Conservation (phyloP, 176 grass and related monocot species). For the Aegilops longissima region DNA sequence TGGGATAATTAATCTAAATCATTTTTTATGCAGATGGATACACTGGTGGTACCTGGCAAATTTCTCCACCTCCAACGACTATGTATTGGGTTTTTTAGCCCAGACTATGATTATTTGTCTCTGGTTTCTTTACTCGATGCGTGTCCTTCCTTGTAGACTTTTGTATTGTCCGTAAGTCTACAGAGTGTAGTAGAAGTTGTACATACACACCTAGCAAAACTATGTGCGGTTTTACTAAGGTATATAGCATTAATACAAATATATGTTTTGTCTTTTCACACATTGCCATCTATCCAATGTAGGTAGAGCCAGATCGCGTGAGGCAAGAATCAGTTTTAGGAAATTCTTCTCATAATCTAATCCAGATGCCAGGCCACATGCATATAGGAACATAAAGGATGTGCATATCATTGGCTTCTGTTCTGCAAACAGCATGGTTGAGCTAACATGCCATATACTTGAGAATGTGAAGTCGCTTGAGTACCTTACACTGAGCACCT, state of each 20-base stretch:
- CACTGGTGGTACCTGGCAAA: background rate
- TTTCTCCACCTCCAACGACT: background rate
- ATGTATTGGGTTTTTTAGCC: background rate
- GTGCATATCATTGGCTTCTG: background rate
- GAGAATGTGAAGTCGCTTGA: background rate
- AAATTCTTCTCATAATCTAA: background rate
- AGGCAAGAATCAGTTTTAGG: background rate
- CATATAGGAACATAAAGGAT: background rate
- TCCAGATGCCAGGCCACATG: background rate
- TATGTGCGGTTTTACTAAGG: too few species aligned
- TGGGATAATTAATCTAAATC: background rate
- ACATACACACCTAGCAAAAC: too few species aligned
- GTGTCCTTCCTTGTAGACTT: background rate
- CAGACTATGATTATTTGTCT: constrained; percentile 1
- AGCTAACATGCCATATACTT: background rate
- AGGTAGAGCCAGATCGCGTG: background rate
- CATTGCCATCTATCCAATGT: background rate
- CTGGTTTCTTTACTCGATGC: background rate
- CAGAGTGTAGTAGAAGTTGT: too few species aligned
- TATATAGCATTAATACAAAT: too few species aligned
- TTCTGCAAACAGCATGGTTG: background rate
- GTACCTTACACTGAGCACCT: background rate
- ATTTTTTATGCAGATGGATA: background rate
- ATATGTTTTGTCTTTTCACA: background rate
- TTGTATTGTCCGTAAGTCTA: background rate